Percentiles rank a stretch among this genome's conserved stretches.
Conservation (phyloP, 768 basidiomycete species). For the Suillus weaverae region DNA sequence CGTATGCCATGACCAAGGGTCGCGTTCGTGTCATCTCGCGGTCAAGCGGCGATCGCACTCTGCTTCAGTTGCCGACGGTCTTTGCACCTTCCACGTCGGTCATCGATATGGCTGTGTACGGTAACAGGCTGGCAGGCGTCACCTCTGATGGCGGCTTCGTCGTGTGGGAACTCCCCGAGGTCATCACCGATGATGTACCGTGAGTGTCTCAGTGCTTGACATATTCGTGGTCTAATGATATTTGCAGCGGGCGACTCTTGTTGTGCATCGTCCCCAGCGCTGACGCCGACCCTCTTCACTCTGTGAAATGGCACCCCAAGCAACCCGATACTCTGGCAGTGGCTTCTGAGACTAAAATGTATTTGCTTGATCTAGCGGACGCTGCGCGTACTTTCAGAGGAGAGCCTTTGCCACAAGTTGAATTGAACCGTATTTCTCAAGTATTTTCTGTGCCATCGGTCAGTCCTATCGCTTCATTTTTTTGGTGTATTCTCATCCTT, state of each 20-base stretch:
- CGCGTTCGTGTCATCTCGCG: slow-evolving; percentile 88
- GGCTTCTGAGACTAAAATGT: slow-evolving; percentile 76
- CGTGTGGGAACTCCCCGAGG: slow-evolving; percentile 82
- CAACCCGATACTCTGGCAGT: slow-evolving; percentile 78
- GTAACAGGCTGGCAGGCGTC: slow-evolving; percentile 80
- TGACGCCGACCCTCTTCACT: slow-evolving; percentile 62
- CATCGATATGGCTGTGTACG: slow-evolving; percentile 83
- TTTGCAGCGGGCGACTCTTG: slow-evolving; percentile 59
- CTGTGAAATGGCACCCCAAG: slow-evolving; percentile 89
- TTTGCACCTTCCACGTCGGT: slow-evolving; percentile 67
- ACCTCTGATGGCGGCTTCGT: slow-evolving; percentile 89
- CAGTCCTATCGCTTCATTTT: slow-evolving; percentile 29
- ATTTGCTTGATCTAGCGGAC: slow-evolving; percentile 69
- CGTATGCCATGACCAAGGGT: slow-evolving; percentile 90
- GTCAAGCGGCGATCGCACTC: slow-evolving; percentile 83
- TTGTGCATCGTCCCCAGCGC: slow-evolving; percentile 67
- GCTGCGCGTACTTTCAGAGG: slow-evolving; percentile 61
- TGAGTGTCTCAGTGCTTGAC: slow-evolving; percentile 39
- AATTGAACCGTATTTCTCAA: slow-evolving; percentile 67
- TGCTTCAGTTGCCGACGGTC: slow-evolving; percentile 69
- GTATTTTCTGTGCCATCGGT: slow-evolving; percentile 72
- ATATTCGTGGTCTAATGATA: slow-evolving; percentile 11
- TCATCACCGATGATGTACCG: slow-evolving; percentile 87
- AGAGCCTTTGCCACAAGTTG: slow-evolving; percentile 66
- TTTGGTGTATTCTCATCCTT: not conserved